Percentiles rank a stretch among this genome's conserved stretches.
phyloP scores from a whole-genome alignment of 2,329 filamentous ascomycete genomes.

The Pleoardoris graminearum region DNA sequence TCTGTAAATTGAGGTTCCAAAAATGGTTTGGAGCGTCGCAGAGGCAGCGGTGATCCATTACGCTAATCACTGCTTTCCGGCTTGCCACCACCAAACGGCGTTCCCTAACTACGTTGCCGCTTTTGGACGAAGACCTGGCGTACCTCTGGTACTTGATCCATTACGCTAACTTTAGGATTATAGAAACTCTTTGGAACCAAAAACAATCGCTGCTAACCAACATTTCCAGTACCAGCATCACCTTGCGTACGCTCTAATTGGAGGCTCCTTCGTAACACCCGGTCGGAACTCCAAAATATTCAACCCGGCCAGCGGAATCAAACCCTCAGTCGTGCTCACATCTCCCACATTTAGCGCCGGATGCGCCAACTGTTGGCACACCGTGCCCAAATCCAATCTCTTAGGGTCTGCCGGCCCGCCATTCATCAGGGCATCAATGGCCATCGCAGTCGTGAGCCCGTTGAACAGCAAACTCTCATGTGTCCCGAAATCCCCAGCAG shows the following conservation, averaged over 20 bases:
- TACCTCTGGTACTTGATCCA: no score
- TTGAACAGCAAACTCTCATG: constrained; percentile 58
- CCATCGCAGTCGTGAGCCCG: constrained; percentile 50
- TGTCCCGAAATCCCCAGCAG: constrained; percentile 52
- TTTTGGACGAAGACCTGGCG: no score
- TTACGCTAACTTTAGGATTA: no score
- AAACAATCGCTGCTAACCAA: no score
- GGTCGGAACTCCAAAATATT: constrained; percentile 34
- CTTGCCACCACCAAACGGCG: no score
- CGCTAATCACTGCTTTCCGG: no score
- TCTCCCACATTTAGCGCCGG: constrained; percentile 50
- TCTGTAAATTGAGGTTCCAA: no score
- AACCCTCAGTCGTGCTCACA: constrained; percentile 51
- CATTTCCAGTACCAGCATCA: no score
- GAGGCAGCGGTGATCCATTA: no score
- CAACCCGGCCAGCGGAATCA: constrained; percentile 47
- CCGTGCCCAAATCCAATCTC: constrained; percentile 45
- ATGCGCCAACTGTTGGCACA: constrained; percentile 48
- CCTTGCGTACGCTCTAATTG: constrained; percentile 46
- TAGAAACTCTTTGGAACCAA: no score
- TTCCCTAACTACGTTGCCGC: no score
- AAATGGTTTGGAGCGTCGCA: no score
- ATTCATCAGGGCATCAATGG: constrained; percentile 55
- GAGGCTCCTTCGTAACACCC: constrained; percentile 47
- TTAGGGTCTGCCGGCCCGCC: constrained; percentile 49